Conservation (phyloP, 768 basidiomycete genomes). For the Hysterangium stoloniferum region DNA sequence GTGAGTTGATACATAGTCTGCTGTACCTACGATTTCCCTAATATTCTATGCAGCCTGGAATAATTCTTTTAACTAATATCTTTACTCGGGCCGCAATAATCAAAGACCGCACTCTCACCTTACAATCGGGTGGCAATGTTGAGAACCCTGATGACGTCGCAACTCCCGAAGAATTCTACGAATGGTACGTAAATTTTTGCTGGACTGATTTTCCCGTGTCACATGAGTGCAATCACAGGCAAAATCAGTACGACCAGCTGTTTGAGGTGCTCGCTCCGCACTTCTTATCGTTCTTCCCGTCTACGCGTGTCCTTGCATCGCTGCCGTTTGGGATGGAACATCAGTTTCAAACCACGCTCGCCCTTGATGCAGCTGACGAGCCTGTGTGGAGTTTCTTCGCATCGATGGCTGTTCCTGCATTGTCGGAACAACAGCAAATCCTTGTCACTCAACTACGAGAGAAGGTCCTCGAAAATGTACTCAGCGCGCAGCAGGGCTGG, state of each 20-base stretch:
- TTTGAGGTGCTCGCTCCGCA: slow-evolving; percentile 74
- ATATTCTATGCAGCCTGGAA: slow-evolving; percentile 59
- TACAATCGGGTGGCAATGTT: slow-evolving; percentile 20
- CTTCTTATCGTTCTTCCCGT: slow-evolving; percentile 81
- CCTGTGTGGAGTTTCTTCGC: slow-evolving; percentile 95
- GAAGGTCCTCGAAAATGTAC: slow-evolving; percentile 87
- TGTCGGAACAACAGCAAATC: slow-evolving; percentile 78
- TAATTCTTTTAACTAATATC: slow-evolving; percentile 85
- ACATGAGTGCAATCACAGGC: slow-evolving; percentile 42
- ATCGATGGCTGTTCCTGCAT: slow-evolving; percentile 77
- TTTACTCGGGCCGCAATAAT: slow-evolving; percentile 90
- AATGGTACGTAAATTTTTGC: slow-evolving; percentile 50
- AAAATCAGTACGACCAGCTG: slow-evolving; percentile 79
- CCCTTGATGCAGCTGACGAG: slow-evolving; percentile 54
- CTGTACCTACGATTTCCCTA: background rate
- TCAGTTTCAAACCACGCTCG: slow-evolving; percentile 37
- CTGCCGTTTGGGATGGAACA: slow-evolving; percentile 20
- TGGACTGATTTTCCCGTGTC: background rate
- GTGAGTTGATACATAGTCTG: slow-evolving; percentile 44
- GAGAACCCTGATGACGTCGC: slow-evolving; percentile 50
- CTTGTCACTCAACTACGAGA: slow-evolving; percentile 83
- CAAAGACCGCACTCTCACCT: slow-evolving; percentile 47
- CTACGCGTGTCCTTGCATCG: slow-evolving; percentile 53
- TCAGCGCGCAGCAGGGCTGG: slow-evolving; percentile 71
- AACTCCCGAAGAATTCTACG: slow-evolving; percentile 66